Base-by-base conservation (phyloP, 306 rosid genomes). In the Canavalia gladiata region DNA sequence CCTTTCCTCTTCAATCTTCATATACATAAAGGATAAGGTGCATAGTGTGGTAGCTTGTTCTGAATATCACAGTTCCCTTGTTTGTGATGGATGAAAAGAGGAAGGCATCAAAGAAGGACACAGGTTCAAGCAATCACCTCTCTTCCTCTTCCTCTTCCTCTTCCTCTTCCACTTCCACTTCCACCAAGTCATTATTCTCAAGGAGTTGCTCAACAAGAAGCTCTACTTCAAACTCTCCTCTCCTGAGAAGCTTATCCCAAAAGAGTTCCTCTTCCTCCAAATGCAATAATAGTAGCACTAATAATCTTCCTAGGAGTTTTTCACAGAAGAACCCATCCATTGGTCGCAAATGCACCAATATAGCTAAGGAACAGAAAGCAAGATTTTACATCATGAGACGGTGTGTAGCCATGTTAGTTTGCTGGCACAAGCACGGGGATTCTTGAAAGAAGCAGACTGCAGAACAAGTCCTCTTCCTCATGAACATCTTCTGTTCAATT, bases 351-450 rank as follows among this genome's bases (percentile, higher is more conserved):
- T 95, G 91, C 64, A 91, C 90, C 78, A 91, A 93, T 77, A 7
- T 91, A 11, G 99, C 99, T 3, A 93, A 95, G 88, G 96, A 95
- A 74, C 97, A 95, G 33, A 95, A 95, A 78, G 98, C 99, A 35
- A 94, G 99, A 81, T 95, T 95, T 74, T 95, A 93, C 86, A 95
- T 95, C 73, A 95, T 95, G 93, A 90, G 98, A 37, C 62, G 98
- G 31, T 93, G 99, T 62, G 98, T 95, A 0, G 98, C 99, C 46
- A 95, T 95, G 98, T 89, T 95, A 18, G 97, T 93, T 69, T 95
- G 99, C 72, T 95, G 99, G 99, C 98, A 92, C 87, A 95, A 95
- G 72, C 98, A 93, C 60, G 96, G 99, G 3, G 97, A 94, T 87
- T 87, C 89, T 63, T 84, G 84, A 90, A 7, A 35, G 29, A 3